These are phyloP conservation scores for Suillus placidus DNA, from an alignment of 768 basidiomycete species.

Conservation along the genomic window DNA sequence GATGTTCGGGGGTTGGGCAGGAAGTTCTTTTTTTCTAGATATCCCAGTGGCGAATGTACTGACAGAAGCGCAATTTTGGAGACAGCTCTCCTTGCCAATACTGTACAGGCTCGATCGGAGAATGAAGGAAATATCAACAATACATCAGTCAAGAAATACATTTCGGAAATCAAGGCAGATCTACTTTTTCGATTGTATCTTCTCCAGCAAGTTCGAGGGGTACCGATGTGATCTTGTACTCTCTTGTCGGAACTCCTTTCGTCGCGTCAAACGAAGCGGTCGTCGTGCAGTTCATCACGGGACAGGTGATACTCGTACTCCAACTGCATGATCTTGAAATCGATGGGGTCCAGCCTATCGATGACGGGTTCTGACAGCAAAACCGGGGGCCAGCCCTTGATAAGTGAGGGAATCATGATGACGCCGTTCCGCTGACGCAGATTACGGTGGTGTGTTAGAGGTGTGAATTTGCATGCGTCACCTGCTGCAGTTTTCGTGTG, in stretches of 20 bases:
- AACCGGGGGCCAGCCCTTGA: constrained; percentile 3
- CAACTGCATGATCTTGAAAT: constrained; percentile 1
- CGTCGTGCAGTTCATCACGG: not conserved
- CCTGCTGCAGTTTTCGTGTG: not conserved
- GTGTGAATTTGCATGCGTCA: not conserved
- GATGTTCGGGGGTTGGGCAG: not conserved
- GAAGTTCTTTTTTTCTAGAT: not conserved
- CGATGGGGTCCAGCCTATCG: not conserved
- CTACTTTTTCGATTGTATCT: not conserved
- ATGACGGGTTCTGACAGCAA: not conserved
- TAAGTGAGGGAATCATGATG: not conserved
- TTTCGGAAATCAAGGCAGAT: not conserved
- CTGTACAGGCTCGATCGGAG: not conserved
- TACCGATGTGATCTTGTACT: not conserved
- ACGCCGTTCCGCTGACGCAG: not conserved
- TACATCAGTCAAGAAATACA: not conserved
- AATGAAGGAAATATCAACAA: not conserved
- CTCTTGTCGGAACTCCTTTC: not conserved
- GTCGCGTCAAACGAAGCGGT: not conserved
- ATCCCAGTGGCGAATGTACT: not conserved
- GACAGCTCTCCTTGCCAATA: not conserved
- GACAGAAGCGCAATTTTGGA: not conserved
- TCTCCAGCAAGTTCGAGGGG: not conserved
- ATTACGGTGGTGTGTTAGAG: not conserved
- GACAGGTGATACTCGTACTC: not conserved